Base-by-base conservation (phyloP, 768 basidiomycete genomes). In the Lactarius hatsudake region DNA sequence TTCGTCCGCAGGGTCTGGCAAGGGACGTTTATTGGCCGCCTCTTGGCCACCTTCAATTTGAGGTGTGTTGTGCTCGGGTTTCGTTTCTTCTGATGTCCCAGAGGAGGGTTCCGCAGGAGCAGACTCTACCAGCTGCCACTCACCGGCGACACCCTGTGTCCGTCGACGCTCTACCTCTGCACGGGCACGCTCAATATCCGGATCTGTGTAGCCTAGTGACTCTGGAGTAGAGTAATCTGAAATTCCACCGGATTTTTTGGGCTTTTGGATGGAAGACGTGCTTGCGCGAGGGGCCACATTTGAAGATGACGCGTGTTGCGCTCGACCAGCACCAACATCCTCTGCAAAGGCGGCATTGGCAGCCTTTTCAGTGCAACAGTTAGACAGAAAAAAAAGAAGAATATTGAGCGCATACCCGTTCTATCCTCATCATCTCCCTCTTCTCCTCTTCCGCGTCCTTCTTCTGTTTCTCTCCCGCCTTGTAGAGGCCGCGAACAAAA, bases 401-500 rank as follows among this genome's bases (percentile, higher is more conserved):
- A 30, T 32, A 28, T 13, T 12, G 9, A 71, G 6, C 5, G 72
- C 82, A 15, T 63, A 91, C 96, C 81, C 84, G 86, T 72, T 97
- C 93, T 63, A 99, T 88, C 65, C 87, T 78, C 10, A 82, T 87
- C 85, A 99, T 94, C 75, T 97, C 93, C 67, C 88, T 78, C 74
- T 86, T 88, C 79, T 96, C 94, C 74, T 96, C 91, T 71, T 93
- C 93, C 51, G 80, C 79, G 66, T 94, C 91, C 75, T 88, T 88
- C 81, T 90, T 91, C 68, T 86, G 87, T 79, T 91, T 93, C 77
- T 93, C 93, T 2, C 96, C 93, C 4, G 85, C 79, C 81, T 98
- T 98, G 85, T 98, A 99, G 53, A 98, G 84, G 45, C 91, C 87
- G 28, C 95, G 83, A 65, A 98, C 90, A 78, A 90, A 97, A 20